phyloP scores from a whole-genome alignment of 768 basidiomycete species.

The Leccinellum rugosiceps region DNA sequence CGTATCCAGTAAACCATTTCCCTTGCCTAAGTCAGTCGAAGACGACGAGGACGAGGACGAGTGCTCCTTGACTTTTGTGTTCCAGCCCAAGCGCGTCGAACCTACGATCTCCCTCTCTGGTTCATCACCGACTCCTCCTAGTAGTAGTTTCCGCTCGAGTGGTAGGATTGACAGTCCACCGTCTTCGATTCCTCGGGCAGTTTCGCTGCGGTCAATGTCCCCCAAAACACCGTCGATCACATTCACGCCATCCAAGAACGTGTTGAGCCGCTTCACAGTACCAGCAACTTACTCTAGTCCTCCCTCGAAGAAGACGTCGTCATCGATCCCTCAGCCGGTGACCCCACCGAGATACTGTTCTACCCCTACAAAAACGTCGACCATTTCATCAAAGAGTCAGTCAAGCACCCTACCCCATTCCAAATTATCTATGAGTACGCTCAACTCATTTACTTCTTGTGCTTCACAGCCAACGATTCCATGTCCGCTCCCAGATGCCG shows the following conservation, averaged over 20 bases:
- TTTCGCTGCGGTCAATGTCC: conserved; percentile 35
- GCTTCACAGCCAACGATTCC: conserved; percentile 33
- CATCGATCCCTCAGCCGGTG: conserved; percentile 62
- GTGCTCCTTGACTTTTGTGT: conserved; percentile 19
- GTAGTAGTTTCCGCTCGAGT: conserved; percentile 6
- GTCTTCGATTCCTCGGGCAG: conserved; percentile 51
- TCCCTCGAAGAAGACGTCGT: conserved; percentile 52
- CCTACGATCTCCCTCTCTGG: conserved; percentile 6
- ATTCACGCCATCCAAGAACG: conserved; percentile 34
- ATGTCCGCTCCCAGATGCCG: conserved; percentile 38
- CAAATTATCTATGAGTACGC: conserved; percentile 52
- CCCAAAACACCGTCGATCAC: conserved; percentile 24
- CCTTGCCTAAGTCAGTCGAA: conserved; percentile 13
- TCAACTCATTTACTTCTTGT: conserved; percentile 47
- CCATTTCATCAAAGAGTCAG: conserved; percentile 25
- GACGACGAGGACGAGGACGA: conserved; percentile 27
- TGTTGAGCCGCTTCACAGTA: conserved; percentile 27
- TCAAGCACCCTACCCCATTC: conserved; percentile 41
- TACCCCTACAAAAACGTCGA: conserved; percentile 35
- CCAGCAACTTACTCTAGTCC: conserved; percentile 35
- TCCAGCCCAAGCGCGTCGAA: conserved; percentile 2
- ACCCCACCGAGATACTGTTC: conserved; percentile 35
- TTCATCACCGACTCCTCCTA: conserved; percentile 9
- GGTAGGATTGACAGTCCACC: conserved; percentile 33
- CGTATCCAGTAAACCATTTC: conserved; percentile 1